Base-by-base conservation (phyloP, 1,284 basidiomycete species). In the Pyrrhoderma noxium region DNA sequence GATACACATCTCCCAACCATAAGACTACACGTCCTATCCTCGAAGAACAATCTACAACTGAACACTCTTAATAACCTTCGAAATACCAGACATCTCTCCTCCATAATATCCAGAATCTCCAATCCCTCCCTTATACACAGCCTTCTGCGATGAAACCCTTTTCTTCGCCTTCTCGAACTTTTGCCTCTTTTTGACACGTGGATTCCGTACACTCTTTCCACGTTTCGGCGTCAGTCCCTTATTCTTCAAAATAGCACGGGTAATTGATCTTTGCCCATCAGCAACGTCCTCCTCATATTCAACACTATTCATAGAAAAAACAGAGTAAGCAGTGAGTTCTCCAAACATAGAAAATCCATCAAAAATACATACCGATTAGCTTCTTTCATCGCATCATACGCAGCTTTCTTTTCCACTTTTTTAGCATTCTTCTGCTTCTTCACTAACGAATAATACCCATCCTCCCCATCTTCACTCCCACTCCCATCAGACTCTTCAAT, bases 151-250 rank as follows among this genome's bases (percentile, higher is more conserved):
- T 22, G 83, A 74, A 16, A 96, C 73, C 69, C 86, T 92, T 73
- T 89, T 91, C 75, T 94, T 89, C 55, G 93, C 93, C 70, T 95
- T 87, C 63, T 93, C 93, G 74, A 85, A 97, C 62, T 81, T 85
- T 67, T 86, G 76, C 45, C 89, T 79, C 69, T 97, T 97, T 79
- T 96, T 97, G 68, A 97, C 93, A 60, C 93, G 83, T 27, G 93
- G 93, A 70, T 97, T 97, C 59, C 93, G 89, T 37, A 91, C 89
- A 49, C 72, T 75, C 70, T 96, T 96, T 46, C 85, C 72, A 48
- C 93, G 81, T 58, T 77, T 80, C 1, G 93, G 93, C 14, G 93
- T 96, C 55, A 97, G 80, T 53, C 94, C 93, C 62, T 85, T 88
- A 76, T 97, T 97, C 64, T 86, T 83, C 61, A 95, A 75, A 61